Evolutionary conservation across 352 stramenopile genomes (phyloP).

Genomic region (Hyaloperonospora brassicae): DNA sequence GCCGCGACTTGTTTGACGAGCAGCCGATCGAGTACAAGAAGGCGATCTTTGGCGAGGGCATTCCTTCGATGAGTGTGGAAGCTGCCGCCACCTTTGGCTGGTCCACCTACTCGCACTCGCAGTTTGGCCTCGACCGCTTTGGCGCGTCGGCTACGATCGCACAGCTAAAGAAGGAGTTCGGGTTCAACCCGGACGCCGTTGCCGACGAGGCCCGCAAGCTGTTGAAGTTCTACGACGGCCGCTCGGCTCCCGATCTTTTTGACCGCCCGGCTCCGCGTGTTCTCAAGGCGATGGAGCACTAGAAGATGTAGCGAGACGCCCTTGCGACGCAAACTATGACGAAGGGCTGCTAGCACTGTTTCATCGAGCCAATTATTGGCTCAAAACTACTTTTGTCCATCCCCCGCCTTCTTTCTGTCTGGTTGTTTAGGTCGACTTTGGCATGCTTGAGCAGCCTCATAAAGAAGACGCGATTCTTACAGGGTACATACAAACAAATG

Average conservation of each 20-base stretch:
- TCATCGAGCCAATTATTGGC: no score
- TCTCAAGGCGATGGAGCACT: constrained; percentile 60
- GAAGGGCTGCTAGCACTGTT: no score
- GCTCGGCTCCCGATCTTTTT: constrained; percentile 60
- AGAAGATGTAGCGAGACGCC: constrained; percentile 10
- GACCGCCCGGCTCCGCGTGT: constrained; percentile 55
- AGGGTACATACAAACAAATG: no score
- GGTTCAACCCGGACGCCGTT: constrained; percentile 94
- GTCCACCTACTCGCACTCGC: constrained; percentile 91
- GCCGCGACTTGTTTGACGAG: constrained; percentile 95
- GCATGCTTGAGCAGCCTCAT: no score
- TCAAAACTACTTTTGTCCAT: no score
- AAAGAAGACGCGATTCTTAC: no score
- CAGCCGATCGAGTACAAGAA: constrained; percentile 95
- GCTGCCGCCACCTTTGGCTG: constrained; percentile 91
- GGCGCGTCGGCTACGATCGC: constrained; percentile 59
- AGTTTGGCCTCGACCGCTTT: constrained; percentile 73
- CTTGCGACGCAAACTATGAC: no score
- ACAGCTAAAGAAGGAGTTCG: constrained; percentile 91
- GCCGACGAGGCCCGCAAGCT: constrained; percentile 87
- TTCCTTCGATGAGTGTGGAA: constrained; percentile 94
- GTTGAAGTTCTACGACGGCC: constrained; percentile 88
- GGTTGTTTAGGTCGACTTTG: no score
- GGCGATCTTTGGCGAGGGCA: constrained; percentile 89
- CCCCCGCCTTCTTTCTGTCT: no score